These are phyloP conservation scores for Scutellaria galericulata DNA, from an alignment of 257 asterid genomes.

Conservation along the genomic window DNA sequence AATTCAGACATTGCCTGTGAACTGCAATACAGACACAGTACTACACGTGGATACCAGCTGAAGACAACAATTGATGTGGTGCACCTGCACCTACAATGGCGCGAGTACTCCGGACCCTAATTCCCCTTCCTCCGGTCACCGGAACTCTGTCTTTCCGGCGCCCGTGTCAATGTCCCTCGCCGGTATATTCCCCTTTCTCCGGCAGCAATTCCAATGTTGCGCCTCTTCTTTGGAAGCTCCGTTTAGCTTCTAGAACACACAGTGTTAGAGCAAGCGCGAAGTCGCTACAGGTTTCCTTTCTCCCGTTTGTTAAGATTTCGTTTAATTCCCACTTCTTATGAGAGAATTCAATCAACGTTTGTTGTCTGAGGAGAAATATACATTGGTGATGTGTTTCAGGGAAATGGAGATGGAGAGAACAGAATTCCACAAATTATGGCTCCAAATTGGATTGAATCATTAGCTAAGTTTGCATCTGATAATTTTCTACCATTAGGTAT, in stretches of 20 bases:
- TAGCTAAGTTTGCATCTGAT: constrained; percentile 56
- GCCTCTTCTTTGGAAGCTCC: constrained; percentile 37
- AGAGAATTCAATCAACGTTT: neutral
- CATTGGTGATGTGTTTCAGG: constrained; percentile 51
- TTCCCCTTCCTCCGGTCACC: constrained; percentile 36
- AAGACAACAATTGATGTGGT: neutral
- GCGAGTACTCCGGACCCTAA: constrained; percentile 49
- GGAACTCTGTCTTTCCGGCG: constrained; percentile 39
- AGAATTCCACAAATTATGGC: constrained; percentile 35
- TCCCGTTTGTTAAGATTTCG: neutral
- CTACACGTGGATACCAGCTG: neutral
- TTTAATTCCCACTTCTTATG: neutral
- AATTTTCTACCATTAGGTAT: constrained; percentile 86
- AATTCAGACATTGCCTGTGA: neutral
- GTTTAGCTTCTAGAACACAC: constrained; percentile 41
- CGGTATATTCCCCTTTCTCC: constrained; percentile 12
- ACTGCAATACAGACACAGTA: neutral
- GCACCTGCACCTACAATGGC: constrained; percentile 48
- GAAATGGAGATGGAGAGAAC: constrained; percentile 48
- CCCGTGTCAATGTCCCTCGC: constrained; percentile 11
- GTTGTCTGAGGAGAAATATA: constrained; percentile 22
- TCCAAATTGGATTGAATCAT: constrained; percentile 52
- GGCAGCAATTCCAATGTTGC: constrained; percentile 22
- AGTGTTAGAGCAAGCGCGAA: constrained; percentile 50
- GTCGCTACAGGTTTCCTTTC: constrained; percentile 50